phyloP scores from a whole-genome alignment of 371 early-diverging fungal species.

The Lichtheimia hyalospora region DNA sequence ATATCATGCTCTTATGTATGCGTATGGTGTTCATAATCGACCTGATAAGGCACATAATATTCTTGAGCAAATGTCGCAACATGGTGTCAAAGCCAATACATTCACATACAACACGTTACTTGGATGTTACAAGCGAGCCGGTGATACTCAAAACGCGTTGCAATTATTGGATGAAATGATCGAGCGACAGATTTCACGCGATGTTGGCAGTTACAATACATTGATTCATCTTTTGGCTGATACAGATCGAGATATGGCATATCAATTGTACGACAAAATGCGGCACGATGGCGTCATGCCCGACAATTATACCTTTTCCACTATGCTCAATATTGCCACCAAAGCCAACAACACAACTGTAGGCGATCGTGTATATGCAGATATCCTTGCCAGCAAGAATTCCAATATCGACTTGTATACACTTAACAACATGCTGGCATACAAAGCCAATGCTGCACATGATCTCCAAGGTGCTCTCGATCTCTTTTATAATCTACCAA shows the following conservation, averaged over 20 bases:
- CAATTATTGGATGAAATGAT: slow-evolving; percentile 39
- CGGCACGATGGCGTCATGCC: slow-evolving; percentile 19
- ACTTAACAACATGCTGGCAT: slow-evolving; percentile 36
- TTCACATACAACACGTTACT: slow-evolving; percentile 54
- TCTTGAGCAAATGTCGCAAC: slow-evolving; percentile 29
- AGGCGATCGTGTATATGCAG: slow-evolving; percentile 18
- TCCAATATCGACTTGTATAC: slow-evolving; percentile 17
- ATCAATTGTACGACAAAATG: slow-evolving; percentile 37
- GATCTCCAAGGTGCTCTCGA: slow-evolving; percentile 20
- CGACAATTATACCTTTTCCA: slow-evolving; percentile 51
- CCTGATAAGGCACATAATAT: slow-evolving; percentile 25
- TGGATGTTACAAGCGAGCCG: slow-evolving; percentile 45
- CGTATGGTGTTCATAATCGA: slow-evolving; percentile 30
- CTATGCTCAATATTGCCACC: slow-evolving; percentile 42
- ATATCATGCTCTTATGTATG: slow-evolving; percentile 40
- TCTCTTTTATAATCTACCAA: slow-evolving; percentile 19
- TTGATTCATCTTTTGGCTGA: slow-evolving; percentile 25
- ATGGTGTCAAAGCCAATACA: slow-evolving; percentile 21
- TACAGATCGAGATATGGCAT: slow-evolving; percentile 14
- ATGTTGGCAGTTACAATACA: slow-evolving; percentile 51
- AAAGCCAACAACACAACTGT: slow-evolving; percentile 14
- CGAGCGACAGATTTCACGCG: slow-evolving; percentile 21
- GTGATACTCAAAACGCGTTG: slow-evolving; percentile 34
- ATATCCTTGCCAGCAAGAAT: neutral
- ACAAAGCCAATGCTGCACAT: slow-evolving; percentile 7